Evolutionary conservation across 2,329 filamentous ascomycete genomes (phyloP).

Genomic region (Epicoccum nigrum): DNA sequence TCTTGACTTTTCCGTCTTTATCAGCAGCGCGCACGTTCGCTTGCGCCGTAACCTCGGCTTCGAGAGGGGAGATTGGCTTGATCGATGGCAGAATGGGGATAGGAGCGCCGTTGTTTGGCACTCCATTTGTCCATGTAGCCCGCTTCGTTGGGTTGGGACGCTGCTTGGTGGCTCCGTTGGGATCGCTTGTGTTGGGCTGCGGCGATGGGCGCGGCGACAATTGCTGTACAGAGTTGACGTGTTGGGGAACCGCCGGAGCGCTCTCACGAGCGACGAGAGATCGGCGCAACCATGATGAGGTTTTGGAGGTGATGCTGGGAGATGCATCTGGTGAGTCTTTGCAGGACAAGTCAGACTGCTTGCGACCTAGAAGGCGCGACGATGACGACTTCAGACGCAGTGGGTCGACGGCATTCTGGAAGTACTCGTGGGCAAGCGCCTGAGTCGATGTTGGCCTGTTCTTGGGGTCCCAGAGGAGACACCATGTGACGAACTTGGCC

Average conservation of each 20-base stretch:
- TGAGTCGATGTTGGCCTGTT: slow-evolving; percentile 88
- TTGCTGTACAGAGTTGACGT: slow-evolving; percentile 47
- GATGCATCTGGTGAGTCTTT: slow-evolving; percentile 63
- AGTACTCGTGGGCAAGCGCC: slow-evolving; percentile 95
- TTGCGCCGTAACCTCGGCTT: slow-evolving; percentile 88
- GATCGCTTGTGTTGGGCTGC: slow-evolving; percentile 53
- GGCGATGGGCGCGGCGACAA: slow-evolving; percentile 51
- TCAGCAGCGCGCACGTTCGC: slow-evolving; percentile 68
- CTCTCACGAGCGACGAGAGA: slow-evolving; percentile 83
- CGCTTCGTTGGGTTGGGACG: slow-evolving; percentile 74
- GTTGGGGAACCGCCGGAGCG: slow-evolving; percentile 63
- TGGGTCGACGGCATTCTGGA: slow-evolving; percentile 88
- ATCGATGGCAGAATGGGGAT: slow-evolving; percentile 97
- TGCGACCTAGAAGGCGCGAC: slow-evolving; percentile 82
- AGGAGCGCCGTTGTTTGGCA: slow-evolving; percentile 75
- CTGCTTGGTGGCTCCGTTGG: slow-evolving; percentile 54
- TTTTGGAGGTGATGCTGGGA: slow-evolving; percentile 74
- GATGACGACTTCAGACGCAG: slow-evolving; percentile 89
- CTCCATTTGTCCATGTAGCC: slow-evolving; percentile 89
- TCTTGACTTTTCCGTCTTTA: slow-evolving; percentile 76
- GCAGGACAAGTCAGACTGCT: slow-evolving; percentile 81
- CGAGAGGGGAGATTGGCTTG: slow-evolving; percentile 92
- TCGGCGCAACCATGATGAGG: slow-evolving; percentile 91
- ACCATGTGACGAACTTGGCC: slow-evolving; percentile 96
- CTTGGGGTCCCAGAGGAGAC: slow-evolving; percentile 98